A percentile compares a stretch with the other conserved stretches of the same genome.
Evolutionary conservation across 1,139 yeast species (phyloP).

Genomic region (Diutina sp.): DNA sequence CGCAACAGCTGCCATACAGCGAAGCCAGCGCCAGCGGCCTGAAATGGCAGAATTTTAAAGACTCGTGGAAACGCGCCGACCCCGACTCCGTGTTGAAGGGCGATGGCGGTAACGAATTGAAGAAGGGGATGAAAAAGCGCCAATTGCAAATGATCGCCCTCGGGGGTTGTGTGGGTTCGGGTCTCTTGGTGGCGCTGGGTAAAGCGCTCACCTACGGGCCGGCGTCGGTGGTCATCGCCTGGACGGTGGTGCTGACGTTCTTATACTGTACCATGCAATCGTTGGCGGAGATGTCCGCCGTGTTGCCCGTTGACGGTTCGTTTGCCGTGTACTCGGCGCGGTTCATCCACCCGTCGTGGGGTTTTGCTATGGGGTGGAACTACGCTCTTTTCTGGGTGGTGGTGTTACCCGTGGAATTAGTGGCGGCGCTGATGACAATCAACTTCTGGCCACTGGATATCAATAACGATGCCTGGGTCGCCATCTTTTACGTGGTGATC

Average conservation of each 20-base stretch:
- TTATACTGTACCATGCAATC: conserved; percentile 59
- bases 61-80: neutral
- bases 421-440: conserved; percentile 59
- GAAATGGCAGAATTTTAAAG: neutral
- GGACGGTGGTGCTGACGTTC: conserved; percentile 29
- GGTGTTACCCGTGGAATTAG: conserved; percentile 57
- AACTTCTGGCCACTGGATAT: conserved; percentile 47
- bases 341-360: conserved; percentile 60
- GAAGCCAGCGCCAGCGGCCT: neutral
- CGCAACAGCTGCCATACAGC: neutral
- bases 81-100: neutral
- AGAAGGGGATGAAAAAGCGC: conserved; percentile 2
- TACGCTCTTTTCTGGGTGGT: conserved; percentile 61
- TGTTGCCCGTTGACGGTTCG: conserved; percentile 62
- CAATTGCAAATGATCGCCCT: conserved; percentile 6
- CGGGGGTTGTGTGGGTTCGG: conserved; percentile 14
- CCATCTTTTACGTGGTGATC: conserved; percentile 47
- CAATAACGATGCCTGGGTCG: conserved; percentile 57
- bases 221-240: conserved; percentile 24
- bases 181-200: conserved; percentile 9
- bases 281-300: conserved; percentile 54
- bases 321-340: conserved; percentile 54
- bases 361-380: conserved; percentile 65
- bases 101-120: neutral
- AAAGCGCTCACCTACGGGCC: conserved; percentile 25